Evolutionary conservation across 129 eudicot species (phyloP).

Genomic region (Gnaphalium uliginosum): DNA sequence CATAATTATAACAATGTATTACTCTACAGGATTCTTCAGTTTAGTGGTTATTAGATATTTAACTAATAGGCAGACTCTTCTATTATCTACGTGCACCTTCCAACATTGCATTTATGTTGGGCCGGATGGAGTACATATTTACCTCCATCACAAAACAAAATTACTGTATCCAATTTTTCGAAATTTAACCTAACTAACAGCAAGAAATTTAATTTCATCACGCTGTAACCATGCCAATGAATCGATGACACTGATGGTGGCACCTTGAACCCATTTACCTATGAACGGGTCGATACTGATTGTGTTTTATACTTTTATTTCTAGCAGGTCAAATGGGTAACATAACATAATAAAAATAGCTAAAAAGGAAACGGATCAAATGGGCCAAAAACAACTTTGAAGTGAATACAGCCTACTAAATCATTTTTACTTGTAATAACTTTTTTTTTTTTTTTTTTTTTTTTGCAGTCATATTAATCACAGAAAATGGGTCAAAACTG

Average conservation of each 20-base stretch:
- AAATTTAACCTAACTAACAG: background rate
- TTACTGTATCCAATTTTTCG: background rate
- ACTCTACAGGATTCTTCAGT: background rate
- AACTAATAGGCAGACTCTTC: background rate
- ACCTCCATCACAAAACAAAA: background rate
- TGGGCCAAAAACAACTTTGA: background rate
- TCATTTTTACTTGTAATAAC: background rate
- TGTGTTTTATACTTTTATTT: background rate
- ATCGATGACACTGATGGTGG: background rate
- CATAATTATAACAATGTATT: background rate
- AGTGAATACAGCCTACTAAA: background rate
- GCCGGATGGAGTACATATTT: background rate
- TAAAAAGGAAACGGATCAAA: background rate
- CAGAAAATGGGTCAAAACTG: background rate
- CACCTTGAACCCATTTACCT: background rate
- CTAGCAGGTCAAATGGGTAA: background rate
- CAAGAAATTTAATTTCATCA: background rate
- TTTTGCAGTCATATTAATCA: background rate
- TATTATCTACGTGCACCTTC: background rate
- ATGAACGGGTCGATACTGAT: background rate
- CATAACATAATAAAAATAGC: background rate
- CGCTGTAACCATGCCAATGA: background rate
- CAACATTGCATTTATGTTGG: background rate
- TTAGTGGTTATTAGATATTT: slow-evolving; percentile 1
- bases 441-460: too few relatives aligned